A percentile compares a stretch with the other conserved stretches of the same genome.
These are phyloP conservation scores for Colletotrichum godetiae DNA, from an alignment of 2,329 filamentous ascomycete genomes.

Conservation along the genomic window DNA sequence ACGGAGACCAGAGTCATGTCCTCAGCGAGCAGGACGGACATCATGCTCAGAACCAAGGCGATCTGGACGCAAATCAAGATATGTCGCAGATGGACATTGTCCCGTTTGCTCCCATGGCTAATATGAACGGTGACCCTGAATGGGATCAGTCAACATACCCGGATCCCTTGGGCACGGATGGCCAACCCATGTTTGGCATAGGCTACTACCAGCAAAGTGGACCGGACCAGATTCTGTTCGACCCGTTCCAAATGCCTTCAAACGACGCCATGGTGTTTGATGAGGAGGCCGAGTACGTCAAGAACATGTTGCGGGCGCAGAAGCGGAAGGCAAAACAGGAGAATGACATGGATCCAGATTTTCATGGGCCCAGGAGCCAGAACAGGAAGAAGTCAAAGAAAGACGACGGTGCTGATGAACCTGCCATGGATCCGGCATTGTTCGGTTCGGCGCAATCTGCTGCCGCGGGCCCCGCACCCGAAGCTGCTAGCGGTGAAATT, in stretches of 20 bases:
- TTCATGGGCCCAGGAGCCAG: slow-evolving; percentile 55
- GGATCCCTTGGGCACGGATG: slow-evolving; percentile 58
- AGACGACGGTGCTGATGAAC: slow-evolving; percentile 39
- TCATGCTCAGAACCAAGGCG: slow-evolving; percentile 33
- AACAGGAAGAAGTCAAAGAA: slow-evolving; percentile 53
- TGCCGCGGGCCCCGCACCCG: neutral
- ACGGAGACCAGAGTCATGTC: slow-evolving; percentile 49
- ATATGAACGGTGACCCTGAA: slow-evolving; percentile 44
- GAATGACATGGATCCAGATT: slow-evolving; percentile 66
- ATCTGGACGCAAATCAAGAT: slow-evolving; percentile 2
- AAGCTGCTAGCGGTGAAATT: neutral
- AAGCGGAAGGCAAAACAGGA: slow-evolving; percentile 65
- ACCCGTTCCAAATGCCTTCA: slow-evolving; percentile 66
- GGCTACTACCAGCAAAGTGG: slow-evolving; percentile 71
- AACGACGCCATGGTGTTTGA: slow-evolving; percentile 54
- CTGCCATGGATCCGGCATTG: slow-evolving; percentile 64
- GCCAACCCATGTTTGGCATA: slow-evolving; percentile 66
- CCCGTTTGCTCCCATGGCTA: slow-evolving; percentile 37
- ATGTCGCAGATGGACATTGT: slow-evolving; percentile 33
- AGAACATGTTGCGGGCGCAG: slow-evolving; percentile 63
- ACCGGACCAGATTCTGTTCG: slow-evolving; percentile 68
- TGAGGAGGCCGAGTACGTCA: slow-evolving; percentile 65
- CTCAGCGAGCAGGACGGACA: slow-evolving; percentile 38
- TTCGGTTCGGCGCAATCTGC: slow-evolving; percentile 44
- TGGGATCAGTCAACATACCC: slow-evolving; percentile 55